phyloP scores from a whole-genome alignment of 495 filamentous ascomycete species.

The Tuber indicum region DNA sequence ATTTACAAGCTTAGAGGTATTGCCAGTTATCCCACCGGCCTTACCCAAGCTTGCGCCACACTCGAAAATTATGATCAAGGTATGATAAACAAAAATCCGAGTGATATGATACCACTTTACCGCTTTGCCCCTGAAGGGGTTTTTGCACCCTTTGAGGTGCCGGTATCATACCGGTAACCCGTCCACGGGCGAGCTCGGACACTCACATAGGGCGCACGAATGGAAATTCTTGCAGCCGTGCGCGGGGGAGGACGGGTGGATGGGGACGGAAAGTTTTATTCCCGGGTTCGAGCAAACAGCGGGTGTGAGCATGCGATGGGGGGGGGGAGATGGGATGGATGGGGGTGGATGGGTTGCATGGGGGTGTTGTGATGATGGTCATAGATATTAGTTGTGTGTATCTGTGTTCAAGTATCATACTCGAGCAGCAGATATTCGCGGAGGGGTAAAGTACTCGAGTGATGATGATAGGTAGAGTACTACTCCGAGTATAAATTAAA shows the following conservation, averaged over 20 bases:
- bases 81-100: background rate
- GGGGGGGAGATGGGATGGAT: background rate
- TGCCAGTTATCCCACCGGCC: background rate
- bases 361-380: background rate
- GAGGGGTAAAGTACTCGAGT: background rate
- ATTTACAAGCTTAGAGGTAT: background rate
- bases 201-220: background rate
- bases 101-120: background rate
- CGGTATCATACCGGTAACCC: background rate
- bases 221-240: background rate
- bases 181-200: background rate
- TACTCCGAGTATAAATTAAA: no score
- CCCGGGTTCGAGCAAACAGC: background rate
- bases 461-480: no score
- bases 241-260: background rate
- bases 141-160: background rate
- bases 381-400: background rate
- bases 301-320: background rate
- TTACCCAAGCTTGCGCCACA: background rate
- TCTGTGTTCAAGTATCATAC: background rate
- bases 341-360: background rate
- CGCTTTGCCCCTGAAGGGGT: background rate
- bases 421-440: background rate
- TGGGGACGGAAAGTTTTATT: background rate
- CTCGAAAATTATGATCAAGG: background rate